Evolutionary conservation across 2,329 filamentous ascomycete genomes (phyloP).

Genomic region (Colletotrichum sp.): DNA sequence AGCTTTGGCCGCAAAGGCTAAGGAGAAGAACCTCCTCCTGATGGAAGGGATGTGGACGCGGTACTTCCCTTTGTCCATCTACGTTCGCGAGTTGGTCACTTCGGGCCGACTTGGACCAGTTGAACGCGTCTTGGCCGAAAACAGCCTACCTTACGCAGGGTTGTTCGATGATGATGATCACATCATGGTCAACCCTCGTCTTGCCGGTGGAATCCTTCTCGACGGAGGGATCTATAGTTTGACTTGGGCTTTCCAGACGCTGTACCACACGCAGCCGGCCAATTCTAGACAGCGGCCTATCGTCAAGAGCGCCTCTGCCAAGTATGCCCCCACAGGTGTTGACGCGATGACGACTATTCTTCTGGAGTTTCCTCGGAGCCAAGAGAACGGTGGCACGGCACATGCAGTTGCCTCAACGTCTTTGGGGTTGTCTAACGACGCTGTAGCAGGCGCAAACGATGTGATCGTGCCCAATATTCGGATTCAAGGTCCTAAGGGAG

Average conservation of each 20-base stretch:
- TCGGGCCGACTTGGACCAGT: constrained; percentile 65
- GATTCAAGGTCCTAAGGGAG: constrained; percentile 81
- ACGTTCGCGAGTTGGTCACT: constrained; percentile 69
- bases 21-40: constrained; percentile 74
- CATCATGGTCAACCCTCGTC: constrained; percentile 81
- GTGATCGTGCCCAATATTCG: constrained; percentile 70
- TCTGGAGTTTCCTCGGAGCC: constrained; percentile 72
- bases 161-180: constrained; percentile 65
- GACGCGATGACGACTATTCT: constrained; percentile 81
- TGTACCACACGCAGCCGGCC: constrained; percentile 79
- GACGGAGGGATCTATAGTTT: constrained; percentile 89
- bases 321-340: constrained; percentile 71
- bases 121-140: constrained; percentile 64
- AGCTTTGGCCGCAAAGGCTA: constrained; percentile 74
- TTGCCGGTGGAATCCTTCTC: constrained; percentile 82
- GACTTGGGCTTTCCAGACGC: constrained; percentile 89
- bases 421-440: constrained; percentile 66
- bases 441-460: constrained; percentile 56
- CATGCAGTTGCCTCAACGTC: constrained; percentile 46
- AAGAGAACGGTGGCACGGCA: constrained; percentile 74
- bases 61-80: constrained; percentile 83
- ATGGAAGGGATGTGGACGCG: constrained; percentile 93
- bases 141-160: constrained; percentile 61
- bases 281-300: constrained; percentile 68
- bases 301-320: constrained; percentile 72